Percentiles rank a stretch among this genome's conserved stretches.
phyloP scores from a whole-genome alignment of 805 yeast genomes.

The Lipomyces yamanashiensis region DNA sequence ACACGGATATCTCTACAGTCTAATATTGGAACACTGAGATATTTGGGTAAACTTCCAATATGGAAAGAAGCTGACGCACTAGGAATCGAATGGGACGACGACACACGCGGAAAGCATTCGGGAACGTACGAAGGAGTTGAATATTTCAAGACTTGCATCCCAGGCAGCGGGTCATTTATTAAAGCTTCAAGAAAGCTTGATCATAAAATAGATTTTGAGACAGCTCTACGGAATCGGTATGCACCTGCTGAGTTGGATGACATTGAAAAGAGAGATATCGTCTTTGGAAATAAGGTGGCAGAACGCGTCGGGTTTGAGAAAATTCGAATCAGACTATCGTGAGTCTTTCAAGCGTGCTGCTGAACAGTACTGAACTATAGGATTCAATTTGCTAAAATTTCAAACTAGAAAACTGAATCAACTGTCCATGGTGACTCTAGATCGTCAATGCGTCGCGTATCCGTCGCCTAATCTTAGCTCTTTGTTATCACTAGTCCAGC shows the following conservation, averaged over 20 bases:
- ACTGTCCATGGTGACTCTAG: constrained; percentile 58
- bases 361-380: too few relatives aligned
- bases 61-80: constrained; percentile 65
- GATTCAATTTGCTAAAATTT: neutral
- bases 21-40: constrained; percentile 63
- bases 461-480: constrained; percentile 14
- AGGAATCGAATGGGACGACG: constrained; percentile 89
- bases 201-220: constrained; percentile 45
- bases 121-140: constrained; percentile 60
- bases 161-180: constrained; percentile 65
- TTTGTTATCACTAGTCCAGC: constrained; percentile 32
- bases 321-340: constrained; percentile 23
- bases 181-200: constrained; percentile 50
- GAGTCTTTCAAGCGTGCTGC: neutral
- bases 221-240: constrained; percentile 59
- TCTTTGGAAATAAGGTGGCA: constrained; percentile 61
- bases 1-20: constrained; percentile 27
- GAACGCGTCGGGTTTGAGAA: constrained; percentile 71
- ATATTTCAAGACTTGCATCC: constrained; percentile 57
- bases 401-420: constrained; percentile 47
- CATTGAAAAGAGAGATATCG: constrained; percentile 44
- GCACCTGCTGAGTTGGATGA: constrained; percentile 45
- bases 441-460: constrained; percentile 48
- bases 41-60: constrained; percentile 60
- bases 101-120: constrained; percentile 68